phyloP scores from a whole-genome alignment of 2,329 filamentous ascomycete genomes.

The Phialocephala subalpina region DNA sequence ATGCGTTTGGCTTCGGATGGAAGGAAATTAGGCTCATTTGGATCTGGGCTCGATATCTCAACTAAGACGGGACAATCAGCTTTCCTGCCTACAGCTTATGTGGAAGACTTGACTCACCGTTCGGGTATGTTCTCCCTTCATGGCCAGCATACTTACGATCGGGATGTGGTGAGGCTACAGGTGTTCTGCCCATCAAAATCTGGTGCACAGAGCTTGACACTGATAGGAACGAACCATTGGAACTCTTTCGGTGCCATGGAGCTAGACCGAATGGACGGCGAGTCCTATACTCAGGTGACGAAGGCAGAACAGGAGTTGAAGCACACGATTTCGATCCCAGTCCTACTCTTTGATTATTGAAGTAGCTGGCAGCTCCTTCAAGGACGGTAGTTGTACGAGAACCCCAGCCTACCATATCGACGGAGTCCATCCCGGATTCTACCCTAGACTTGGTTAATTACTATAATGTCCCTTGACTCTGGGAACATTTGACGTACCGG shows the following conservation, averaged over 20 bases:
- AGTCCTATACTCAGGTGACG: slow-evolving; percentile 26
- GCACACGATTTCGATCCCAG: slow-evolving; percentile 13
- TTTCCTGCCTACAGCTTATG: not conserved
- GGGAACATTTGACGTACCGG: slow-evolving; percentile 23
- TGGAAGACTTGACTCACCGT: slow-evolving; percentile 26
- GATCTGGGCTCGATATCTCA: slow-evolving; percentile 36
- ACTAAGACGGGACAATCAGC: slow-evolving; percentile 28
- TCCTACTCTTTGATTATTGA: slow-evolving; percentile 27
- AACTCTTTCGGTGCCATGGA: slow-evolving; percentile 43
- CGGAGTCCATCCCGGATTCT: not conserved
- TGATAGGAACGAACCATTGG: slow-evolving; percentile 40
- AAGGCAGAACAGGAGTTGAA: slow-evolving; percentile 7
- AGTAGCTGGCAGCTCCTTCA: slow-evolving; percentile 35
- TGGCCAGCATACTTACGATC: slow-evolving; percentile 29
- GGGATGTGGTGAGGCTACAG: slow-evolving; percentile 37
- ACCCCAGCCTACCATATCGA: not conserved
- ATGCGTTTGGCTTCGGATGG: slow-evolving; percentile 43
- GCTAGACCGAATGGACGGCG: slow-evolving; percentile 39
- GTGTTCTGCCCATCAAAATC: slow-evolving; percentile 41
- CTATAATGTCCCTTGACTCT: not conserved
- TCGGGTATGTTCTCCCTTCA: slow-evolving; percentile 30
- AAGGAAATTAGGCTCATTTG: slow-evolving; percentile 36
- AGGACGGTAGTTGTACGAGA: slow-evolving; percentile 39
- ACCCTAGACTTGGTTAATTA: not conserved
- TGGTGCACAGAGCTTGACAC: slow-evolving; percentile 42